phyloP scores from a whole-genome alignment of 2,329 filamentous ascomycete genomes.

The Colletotrichum plurivorum region DNA sequence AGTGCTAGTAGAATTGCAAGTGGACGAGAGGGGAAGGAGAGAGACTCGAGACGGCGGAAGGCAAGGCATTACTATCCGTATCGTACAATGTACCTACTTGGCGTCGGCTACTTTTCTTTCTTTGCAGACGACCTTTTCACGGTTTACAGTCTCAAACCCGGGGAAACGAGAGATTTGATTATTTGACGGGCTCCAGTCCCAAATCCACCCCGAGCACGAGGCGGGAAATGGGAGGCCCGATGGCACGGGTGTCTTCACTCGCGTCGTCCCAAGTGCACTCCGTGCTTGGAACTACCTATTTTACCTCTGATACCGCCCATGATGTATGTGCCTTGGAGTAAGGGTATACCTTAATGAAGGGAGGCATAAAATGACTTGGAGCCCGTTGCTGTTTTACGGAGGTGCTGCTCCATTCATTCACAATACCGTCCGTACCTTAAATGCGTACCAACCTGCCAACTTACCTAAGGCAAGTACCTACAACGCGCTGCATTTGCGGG shows the following conservation, averaged over 20 bases:
- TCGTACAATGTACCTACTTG: slow-evolving; percentile 5
- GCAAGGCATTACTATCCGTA: too few relatives aligned
- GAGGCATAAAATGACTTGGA: too few relatives aligned
- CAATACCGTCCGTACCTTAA: background rate
- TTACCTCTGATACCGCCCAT: background rate
- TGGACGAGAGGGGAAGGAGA: slow-evolving; percentile 16
- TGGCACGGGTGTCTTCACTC: too few relatives aligned
- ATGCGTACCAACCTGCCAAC: background rate
- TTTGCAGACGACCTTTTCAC: slow-evolving; percentile 12
- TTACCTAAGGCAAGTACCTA: slow-evolving; percentile 30
- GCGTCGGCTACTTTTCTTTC: background rate
- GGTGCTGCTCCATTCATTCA: too few relatives aligned
- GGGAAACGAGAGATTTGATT: slow-evolving; percentile 15
- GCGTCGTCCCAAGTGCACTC: too few relatives aligned
- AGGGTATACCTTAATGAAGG: too few relatives aligned
- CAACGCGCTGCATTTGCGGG: background rate
- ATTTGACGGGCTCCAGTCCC: slow-evolving; percentile 16
- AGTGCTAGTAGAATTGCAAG: slow-evolving; percentile 23
- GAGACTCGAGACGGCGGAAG: background rate
- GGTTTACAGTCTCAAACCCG: slow-evolving; percentile 10
- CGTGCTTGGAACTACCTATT: background rate
- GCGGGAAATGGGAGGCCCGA: background rate
- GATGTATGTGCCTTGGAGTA: background rate
- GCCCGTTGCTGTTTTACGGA: too few relatives aligned
- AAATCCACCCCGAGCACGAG: slow-evolving; percentile 25